phyloP scores from a whole-genome alignment of 23 red algal species.

The Gracilaria vermiculophylla region DNA sequence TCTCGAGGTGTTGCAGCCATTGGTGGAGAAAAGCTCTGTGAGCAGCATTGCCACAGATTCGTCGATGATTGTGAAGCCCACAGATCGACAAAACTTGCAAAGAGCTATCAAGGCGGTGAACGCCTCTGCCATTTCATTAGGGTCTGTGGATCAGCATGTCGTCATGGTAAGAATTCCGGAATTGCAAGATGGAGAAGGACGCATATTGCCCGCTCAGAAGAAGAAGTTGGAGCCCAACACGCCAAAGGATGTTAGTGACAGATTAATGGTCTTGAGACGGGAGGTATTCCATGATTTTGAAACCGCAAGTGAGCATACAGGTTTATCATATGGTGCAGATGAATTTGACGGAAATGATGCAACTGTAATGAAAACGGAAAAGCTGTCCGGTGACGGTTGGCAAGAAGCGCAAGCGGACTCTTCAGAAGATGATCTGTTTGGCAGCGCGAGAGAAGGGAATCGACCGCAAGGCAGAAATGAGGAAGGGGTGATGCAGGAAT shows the following conservation, averaged over 20 bases:
- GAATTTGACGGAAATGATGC: neutral
- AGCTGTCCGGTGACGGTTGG: neutral
- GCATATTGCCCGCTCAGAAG: neutral
- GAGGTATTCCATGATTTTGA: constrained; percentile 17
- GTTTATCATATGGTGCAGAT: neutral
- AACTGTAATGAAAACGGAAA: neutral
- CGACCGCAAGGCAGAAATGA: too few species aligned
- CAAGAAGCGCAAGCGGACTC: neutral
- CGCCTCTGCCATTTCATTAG: constrained; percentile 20
- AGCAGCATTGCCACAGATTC: constrained; percentile 56
- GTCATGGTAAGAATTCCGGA: neutral
- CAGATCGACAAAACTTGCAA: neutral
- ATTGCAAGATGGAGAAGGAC: constrained; percentile 1
- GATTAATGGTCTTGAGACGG: constrained; percentile 41
- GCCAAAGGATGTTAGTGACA: neutral
- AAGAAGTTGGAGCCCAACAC: neutral
- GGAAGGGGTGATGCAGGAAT: neutral
- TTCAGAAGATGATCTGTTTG: constrained; percentile 21
- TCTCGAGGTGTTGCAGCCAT: neutral
- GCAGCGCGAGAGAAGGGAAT: neutral
- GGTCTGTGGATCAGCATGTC: neutral
- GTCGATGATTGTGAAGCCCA: constrained; percentile 29
- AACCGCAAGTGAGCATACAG: neutral
- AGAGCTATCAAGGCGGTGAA: constrained; percentile 24
- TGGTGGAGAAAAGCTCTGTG: constrained; percentile 35